Base-by-base conservation (phyloP, 1,139 yeast species). In the Geotrichum restrictum region DNA sequence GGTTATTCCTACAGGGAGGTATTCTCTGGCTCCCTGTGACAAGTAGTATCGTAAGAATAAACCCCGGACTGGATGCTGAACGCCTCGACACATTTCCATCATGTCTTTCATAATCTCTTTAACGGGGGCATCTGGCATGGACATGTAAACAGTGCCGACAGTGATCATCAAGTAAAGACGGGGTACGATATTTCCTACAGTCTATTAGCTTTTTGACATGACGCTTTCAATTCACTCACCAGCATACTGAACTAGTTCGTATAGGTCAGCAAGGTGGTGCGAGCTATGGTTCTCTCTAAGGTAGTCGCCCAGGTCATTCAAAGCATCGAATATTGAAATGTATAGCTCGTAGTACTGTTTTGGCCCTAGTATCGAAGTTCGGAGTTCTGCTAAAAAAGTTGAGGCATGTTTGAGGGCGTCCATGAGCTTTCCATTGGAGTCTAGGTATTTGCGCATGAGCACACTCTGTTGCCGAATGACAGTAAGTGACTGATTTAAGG, bases 11-110 rank as follows among this genome's bases (percentile, higher is more conserved):
- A 60, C 60, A 67, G 91, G 88, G 51, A 86, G 69, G 55, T 85
- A 72, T 62, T 82, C 85, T 61, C 89, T 85, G 19, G 89, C 85
- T 57, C 91, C 75, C 67, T 93, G 98, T 5, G 93, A 82, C 45
- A 93, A 73, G 67, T 88, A 93, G 72, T 93, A 91, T 52, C 98
- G 75, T 63, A 93, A 73, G 67, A 93, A 93, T 57, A 93, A 72
- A 0, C 98, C 98, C 10, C 75, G 74, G 31, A 88, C 81, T 0
- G 98, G 98, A 65, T 88, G 94, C 69, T 93, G 98, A 1, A 93
- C 96, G 13, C 98, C 98, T 44, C 95, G 80, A 59, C 96, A 85
- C 98, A 93, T 93, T 68, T 93, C 98, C 66, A 93, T 83, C 95
- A 93, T 85, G 67, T 93, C 98, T 66, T 86, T 87, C 83, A 93